Conservation (phyloP, 805 yeast genomes). For the Tetrapisispora phaffii region DNA sequence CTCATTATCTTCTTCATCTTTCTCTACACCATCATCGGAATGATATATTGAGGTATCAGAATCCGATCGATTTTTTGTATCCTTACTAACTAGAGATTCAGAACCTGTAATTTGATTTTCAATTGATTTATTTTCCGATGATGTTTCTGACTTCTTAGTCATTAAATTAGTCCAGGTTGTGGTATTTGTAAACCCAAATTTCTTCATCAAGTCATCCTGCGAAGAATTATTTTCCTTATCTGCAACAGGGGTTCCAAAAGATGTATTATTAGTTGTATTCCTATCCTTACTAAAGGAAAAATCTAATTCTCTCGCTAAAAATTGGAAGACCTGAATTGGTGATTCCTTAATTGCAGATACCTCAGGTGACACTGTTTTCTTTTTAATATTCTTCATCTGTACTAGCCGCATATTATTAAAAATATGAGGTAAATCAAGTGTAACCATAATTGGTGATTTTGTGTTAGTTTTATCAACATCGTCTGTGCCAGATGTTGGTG, state of each 20-base stretch:
- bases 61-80: neutral
- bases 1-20: neutral
- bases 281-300: slow-evolving; percentile 22
- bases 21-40: neutral
- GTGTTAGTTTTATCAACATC: slow-evolving; percentile 4
- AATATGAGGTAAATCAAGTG: slow-evolving; percentile 25
- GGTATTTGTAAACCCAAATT: slow-evolving; percentile 25
- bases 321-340: slow-evolving; percentile 27
- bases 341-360: slow-evolving; percentile 18
- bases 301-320: slow-evolving; percentile 25
- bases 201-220: slow-evolving; percentile 20
- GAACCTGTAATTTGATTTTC: neutral
- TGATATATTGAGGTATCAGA: neutral
- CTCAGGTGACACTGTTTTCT: slow-evolving; percentile 5
- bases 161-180: slow-evolving; percentile 28
- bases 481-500: slow-evolving; percentile 9
- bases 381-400: slow-evolving; percentile 9
- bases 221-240: slow-evolving; percentile 14
- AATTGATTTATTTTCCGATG: neutral
- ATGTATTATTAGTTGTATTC: slow-evolving; percentile 9
- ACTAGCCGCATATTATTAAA: slow-evolving; percentile 21
- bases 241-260: slow-evolving; percentile 1
- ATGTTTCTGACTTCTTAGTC: slow-evolving; percentile 8
- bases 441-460: slow-evolving; percentile 19
- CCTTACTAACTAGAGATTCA: neutral